phyloP scores from a whole-genome alignment of 768 basidiomycete species.

The Pleurotus giganteus region DNA sequence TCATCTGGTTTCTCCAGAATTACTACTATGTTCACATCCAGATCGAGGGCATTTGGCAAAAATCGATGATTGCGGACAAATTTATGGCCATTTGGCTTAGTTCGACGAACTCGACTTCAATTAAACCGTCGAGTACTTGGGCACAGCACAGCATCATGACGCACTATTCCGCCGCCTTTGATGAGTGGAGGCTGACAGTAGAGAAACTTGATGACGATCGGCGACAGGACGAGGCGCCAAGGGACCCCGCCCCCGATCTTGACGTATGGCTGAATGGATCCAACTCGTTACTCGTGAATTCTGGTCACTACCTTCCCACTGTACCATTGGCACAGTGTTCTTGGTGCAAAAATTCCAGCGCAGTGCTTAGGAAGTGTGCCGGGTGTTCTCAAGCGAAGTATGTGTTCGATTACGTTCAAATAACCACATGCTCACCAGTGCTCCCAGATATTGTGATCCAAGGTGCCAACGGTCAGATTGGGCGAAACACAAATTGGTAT shows the following conservation, averaged over 20 bases:
- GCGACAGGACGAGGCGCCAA: background rate
- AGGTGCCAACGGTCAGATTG: background rate
- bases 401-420: background rate
- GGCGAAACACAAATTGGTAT: background rate
- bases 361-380: background rate
- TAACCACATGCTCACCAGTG: background rate
- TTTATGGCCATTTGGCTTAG: background rate
- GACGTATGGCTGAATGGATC: background rate
- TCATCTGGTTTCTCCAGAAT: background rate
- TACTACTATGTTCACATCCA: background rate
- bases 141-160: background rate
- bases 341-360: background rate
- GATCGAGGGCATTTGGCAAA: background rate
- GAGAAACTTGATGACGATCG: background rate
- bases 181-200: background rate
- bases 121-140: background rate
- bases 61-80: background rate
- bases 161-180: background rate
- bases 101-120: background rate
- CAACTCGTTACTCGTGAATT: background rate
- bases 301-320: background rate
- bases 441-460: background rate
- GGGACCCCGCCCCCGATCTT: background rate
- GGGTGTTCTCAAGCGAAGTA: background rate
- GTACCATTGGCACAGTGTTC: background rate